These are phyloP conservation scores for Bacidia gigantensis DNA, from an alignment of 495 filamentous ascomycete genomes.

Conservation along the genomic window DNA sequence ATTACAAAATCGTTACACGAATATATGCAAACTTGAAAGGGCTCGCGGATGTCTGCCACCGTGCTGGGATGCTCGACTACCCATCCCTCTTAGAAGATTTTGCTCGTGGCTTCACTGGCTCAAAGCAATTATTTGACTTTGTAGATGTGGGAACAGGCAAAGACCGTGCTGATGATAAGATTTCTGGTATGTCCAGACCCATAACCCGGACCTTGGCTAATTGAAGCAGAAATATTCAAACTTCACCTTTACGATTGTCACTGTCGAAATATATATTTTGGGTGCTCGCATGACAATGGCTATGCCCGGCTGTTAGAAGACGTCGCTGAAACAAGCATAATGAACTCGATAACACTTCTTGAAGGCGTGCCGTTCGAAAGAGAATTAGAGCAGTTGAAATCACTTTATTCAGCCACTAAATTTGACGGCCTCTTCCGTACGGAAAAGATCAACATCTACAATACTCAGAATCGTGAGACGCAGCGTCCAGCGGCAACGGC, in stretches of 20 bases:
- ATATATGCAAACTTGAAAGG: conserved; percentile 56
- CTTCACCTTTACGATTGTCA: conserved; percentile 52
- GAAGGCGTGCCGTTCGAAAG: conserved; percentile 60
- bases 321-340: conserved; percentile 38
- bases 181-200: conserved; percentile 43
- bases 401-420: conserved; percentile 42
- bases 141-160: conserved; percentile 59
- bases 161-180: conserved; percentile 58
- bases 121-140: conserved; percentile 56
- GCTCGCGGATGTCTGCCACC: conserved; percentile 45
- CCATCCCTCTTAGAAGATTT: conserved; percentile 49
- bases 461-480: conserved; percentile 9
- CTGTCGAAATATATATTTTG: conserved; percentile 71
- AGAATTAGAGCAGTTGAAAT: conserved; percentile 41
- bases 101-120: conserved; percentile 62
- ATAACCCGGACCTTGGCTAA: not conserved
- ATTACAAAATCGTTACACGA: conserved; percentile 49
- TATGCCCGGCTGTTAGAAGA: conserved; percentile 61
- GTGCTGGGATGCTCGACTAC: conserved; percentile 40
- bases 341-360: conserved; percentile 53
- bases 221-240: conserved; percentile 52
- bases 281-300: conserved; percentile 61
- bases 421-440: conserved; percentile 55
- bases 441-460: conserved; percentile 35
- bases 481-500: conserved; percentile 13